A percentile compares a stretch with the other conserved stretches of the same genome.
Conservation (phyloP, 257 asterid species). For the Ligustrum vulgare region DNA sequence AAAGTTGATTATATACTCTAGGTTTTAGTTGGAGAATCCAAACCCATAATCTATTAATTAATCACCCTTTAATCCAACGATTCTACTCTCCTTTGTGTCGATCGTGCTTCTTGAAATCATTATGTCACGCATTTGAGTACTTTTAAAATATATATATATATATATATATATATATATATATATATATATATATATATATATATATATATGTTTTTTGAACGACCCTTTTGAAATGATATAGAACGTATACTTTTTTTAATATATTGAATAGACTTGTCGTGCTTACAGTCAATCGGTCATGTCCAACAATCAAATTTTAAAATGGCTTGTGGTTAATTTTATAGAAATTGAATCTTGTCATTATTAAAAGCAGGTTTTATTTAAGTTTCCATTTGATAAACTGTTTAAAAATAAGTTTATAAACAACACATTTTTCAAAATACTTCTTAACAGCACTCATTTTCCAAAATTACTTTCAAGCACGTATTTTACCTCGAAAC, state of each 20-base stretch:
- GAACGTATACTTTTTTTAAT: too few species aligned
- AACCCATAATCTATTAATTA: slow-evolving; percentile 22
- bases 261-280: not conserved
- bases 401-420: too few species aligned
- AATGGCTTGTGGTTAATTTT: not conserved
- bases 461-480: too few species aligned
- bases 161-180: too few species aligned
- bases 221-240: not conserved
- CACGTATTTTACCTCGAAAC: too few species aligned
- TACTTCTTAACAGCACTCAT: too few species aligned
- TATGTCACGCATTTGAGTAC: slow-evolving; percentile 32
- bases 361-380: not conserved
- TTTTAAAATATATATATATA: not conserved
- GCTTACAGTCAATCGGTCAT: not conserved
- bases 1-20: slow-evolving; percentile 22
- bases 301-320: not conserved
- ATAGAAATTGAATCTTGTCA: slow-evolving; percentile 13
- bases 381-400: too few species aligned
- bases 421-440: too few species aligned
- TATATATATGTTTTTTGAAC: too few species aligned
- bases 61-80: slow-evolving; percentile 21
- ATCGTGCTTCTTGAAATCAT: slow-evolving; percentile 33
- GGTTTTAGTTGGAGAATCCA: slow-evolving; percentile 36
- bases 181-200: too few species aligned
- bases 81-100: slow-evolving; percentile 18